Evolutionary conservation across 805 yeast genomes (phyloP), one percentile per base, ranked within the genome.

Genomic region (Candida multigemmis): DNA sequence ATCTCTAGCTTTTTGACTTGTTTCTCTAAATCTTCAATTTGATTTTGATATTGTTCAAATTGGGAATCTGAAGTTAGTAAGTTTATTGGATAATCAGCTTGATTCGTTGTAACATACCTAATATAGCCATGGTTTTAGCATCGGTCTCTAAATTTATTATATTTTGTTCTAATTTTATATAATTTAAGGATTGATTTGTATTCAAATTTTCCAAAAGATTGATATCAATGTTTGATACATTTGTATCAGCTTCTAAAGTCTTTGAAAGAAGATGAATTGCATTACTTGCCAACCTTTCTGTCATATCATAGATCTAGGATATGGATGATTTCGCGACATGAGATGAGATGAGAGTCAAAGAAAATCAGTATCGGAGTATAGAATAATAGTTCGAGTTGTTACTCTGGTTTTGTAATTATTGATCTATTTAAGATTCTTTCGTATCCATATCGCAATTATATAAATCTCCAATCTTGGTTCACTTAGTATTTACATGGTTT

Each of bases 181-280:
- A 71, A 38, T 68, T 68, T 34, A 73, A 48, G 1, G 75, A 66
- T 24, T 74, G 69, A 28, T 70, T 60, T n/a, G 77, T 74, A 41
- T 75, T 75, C 31, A 71, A 47, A 35, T 72, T 69, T 30, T 70
- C 71, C 17, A 74, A 36, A 9, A 70, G 46, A 36, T 64, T 68
- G 40, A 75, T 49, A 34, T 72, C 54, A 35, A 58, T 49, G n/a
- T 55, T 48, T 9, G 66, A 46, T 12, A 54, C 55, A 26, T 54
- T 63, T 1, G 68, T 59, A 31, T 62, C 68, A 1, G 59, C 35
- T 21, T 62, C 68, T 1, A 61, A 37, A 8, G 60, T 35, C 26
- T 45, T 46, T 6, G 60, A 46, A 13, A 49, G 35, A 12, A 40
- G 35, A 25, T 45, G 43, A 17, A 62, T 39, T 6, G 61, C 57